These are phyloP conservation scores for Solanum aculeatissimum DNA, from an alignment of 305 asterid genomes.

Conservation along the genomic window DNA sequence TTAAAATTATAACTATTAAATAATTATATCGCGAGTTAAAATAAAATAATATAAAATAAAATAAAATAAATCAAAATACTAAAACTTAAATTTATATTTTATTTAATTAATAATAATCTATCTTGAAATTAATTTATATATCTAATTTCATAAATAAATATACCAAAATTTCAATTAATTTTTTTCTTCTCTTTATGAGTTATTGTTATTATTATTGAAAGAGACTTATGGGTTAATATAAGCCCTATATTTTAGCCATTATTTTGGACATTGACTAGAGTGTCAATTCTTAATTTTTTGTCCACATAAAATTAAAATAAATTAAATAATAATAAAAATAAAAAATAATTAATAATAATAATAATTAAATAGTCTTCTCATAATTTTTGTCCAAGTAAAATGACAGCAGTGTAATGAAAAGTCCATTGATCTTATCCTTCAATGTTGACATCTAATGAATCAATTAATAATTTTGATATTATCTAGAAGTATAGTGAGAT, in stretches of 20 bases:
- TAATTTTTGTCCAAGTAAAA: background rate
- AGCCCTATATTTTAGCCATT: background rate
- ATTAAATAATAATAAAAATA: background rate
- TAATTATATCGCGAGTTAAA: fast-evolving
- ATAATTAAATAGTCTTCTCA: background rate
- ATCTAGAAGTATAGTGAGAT: background rate
- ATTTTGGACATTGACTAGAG: background rate
- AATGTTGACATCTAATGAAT: background rate
- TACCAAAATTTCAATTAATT: background rate
- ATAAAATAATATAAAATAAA: background rate
- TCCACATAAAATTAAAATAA: background rate
- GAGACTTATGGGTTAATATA: background rate
- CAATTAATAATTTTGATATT: background rate
- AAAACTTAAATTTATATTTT: background rate
- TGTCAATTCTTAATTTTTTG: background rate
- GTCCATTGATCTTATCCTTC: background rate
- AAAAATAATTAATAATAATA: too few relatives aligned
- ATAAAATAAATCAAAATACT: background rate
- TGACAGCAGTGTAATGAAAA: background rate
- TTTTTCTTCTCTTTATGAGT: background rate
- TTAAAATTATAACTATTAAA: background rate
- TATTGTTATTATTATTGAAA: background rate
- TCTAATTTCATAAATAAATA: background rate
- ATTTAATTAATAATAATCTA: background rate
- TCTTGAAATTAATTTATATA: background rate